Evolutionary conservation across 371 early-diverging fungal genomes (phyloP).

Genomic region (Parasitella parasitica): DNA sequence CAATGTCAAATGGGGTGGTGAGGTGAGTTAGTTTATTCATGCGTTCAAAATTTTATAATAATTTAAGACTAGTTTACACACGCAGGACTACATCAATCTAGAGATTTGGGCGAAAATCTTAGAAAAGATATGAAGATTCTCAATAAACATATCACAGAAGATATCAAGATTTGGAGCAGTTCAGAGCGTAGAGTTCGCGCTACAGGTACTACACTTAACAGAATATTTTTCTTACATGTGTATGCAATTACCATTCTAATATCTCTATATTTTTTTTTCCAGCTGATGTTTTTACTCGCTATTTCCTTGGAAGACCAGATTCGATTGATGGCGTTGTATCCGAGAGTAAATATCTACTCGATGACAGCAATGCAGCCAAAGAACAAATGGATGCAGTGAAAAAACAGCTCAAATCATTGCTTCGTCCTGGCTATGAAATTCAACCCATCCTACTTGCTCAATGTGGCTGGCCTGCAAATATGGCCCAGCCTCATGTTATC

Average conservation of each 20-base stretch:
- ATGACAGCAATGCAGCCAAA: constrained; percentile 94
- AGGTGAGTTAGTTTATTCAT: constrained; percentile 39
- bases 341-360: constrained; percentile 88
- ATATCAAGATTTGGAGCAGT: constrained; percentile 83
- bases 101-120: constrained; percentile 90
- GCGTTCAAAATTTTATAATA: not conserved
- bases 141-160: constrained; percentile 80
- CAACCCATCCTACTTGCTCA: constrained; percentile 41
- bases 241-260: not conserved
- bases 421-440: constrained; percentile 57
- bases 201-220: constrained; percentile 50
- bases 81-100: constrained; percentile 87
- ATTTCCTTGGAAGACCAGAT: constrained; percentile 69
- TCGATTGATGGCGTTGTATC: constrained; percentile 60
- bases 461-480: constrained; percentile 55
- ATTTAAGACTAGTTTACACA: constrained; percentile 81
- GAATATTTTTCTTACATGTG: not conserved
- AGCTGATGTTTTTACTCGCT: constrained; percentile 76
- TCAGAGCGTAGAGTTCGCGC: constrained; percentile 90
- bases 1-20: constrained; percentile 97
- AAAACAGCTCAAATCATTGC: constrained; percentile 56
- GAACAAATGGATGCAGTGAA: constrained; percentile 90
- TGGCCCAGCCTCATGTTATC: constrained; percentile 64
- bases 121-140: constrained; percentile 88
- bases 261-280: not conserved